Conservation (phyloP, 257 asterid genomes). For the Scutellaria galericulata region DNA sequence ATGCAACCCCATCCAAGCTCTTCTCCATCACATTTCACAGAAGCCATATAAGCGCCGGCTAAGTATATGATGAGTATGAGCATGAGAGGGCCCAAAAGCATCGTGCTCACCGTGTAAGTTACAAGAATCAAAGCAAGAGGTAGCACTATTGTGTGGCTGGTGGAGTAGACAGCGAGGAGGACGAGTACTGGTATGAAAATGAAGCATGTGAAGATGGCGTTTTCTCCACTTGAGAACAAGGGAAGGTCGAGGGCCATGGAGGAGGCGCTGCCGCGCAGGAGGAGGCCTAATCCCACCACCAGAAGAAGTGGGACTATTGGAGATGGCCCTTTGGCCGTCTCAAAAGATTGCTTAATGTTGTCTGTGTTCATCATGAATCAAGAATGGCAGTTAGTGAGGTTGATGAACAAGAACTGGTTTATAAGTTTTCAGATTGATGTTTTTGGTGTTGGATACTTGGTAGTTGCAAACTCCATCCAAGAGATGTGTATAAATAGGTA, state of each 20-base stretch:
- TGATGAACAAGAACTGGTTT: neutral
- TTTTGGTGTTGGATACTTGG: slow-evolving; percentile 36
- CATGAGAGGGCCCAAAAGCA: slow-evolving; percentile 67
- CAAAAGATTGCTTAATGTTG: slow-evolving; percentile 16
- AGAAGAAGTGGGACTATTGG: slow-evolving; percentile 63
- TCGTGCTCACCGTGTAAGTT: slow-evolving; percentile 57
- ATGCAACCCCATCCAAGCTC: slow-evolving; percentile 55
- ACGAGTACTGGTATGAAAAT: slow-evolving; percentile 50
- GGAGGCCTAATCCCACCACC: slow-evolving; percentile 58
- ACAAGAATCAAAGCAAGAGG: slow-evolving; percentile 56
- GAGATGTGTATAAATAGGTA: slow-evolving; percentile 22
- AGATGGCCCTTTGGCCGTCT: slow-evolving; percentile 62
- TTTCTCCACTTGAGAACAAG: slow-evolving; percentile 49
- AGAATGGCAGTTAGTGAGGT: neutral
- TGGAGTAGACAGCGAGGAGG: slow-evolving; percentile 46
- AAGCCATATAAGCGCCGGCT: slow-evolving; percentile 45
- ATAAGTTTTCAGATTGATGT: slow-evolving; percentile 7
- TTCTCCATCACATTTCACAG: slow-evolving; percentile 44
- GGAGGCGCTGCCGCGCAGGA: slow-evolving; percentile 56
- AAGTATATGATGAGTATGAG: slow-evolving; percentile 53
- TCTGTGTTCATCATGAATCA: slow-evolving; percentile 34
- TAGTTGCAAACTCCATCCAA: slow-evolving; percentile 33
- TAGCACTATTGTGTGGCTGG: slow-evolving; percentile 49
- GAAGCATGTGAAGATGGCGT: slow-evolving; percentile 51
- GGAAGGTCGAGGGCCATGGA: slow-evolving; percentile 47